These are phyloP conservation scores for Euryodendron excelsum DNA, from an alignment of 148 eudicot genomes.

Conservation along the genomic window DNA sequence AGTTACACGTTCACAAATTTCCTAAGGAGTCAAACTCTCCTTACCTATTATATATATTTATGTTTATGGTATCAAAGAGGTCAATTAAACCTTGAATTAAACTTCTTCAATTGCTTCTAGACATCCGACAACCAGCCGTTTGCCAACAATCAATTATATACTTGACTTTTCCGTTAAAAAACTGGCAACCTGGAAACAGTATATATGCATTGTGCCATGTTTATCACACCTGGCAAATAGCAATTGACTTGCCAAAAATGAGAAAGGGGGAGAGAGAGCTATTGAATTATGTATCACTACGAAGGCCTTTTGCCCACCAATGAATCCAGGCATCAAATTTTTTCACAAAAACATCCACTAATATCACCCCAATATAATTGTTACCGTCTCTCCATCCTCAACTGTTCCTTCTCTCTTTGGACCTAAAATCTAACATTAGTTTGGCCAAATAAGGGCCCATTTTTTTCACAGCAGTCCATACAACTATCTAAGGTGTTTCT, in stretches of 20 bases:
- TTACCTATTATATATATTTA: not conserved
- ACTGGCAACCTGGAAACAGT: not conserved
- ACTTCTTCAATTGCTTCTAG: not conserved
- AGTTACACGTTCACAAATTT: not conserved
- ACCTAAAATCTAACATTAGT: too few relatives aligned
- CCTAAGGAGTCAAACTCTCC: not conserved
- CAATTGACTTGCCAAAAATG: not conserved
- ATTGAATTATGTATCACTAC: not conserved
- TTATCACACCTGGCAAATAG: not conserved
- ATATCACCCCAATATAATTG: not conserved
- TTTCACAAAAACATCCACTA: too few relatives aligned
- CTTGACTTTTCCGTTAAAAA: not conserved
- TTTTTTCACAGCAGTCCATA: not conserved
- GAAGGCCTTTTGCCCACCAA: too few relatives aligned
- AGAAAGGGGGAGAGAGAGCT: not conserved
- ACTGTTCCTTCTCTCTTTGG: not conserved
- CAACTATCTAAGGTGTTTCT: not conserved
- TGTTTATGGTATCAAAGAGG: not conserved
- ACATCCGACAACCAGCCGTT: not conserved
- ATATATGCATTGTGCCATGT: too few relatives aligned
- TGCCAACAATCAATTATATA: not conserved
- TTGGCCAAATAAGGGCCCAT: not conserved
- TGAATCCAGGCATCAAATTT: not conserved
- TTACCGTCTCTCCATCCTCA: not conserved
- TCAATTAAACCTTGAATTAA: not conserved